Base-by-base conservation (phyloP, 805 yeast genomes). In the Ogataea henricii region DNA sequence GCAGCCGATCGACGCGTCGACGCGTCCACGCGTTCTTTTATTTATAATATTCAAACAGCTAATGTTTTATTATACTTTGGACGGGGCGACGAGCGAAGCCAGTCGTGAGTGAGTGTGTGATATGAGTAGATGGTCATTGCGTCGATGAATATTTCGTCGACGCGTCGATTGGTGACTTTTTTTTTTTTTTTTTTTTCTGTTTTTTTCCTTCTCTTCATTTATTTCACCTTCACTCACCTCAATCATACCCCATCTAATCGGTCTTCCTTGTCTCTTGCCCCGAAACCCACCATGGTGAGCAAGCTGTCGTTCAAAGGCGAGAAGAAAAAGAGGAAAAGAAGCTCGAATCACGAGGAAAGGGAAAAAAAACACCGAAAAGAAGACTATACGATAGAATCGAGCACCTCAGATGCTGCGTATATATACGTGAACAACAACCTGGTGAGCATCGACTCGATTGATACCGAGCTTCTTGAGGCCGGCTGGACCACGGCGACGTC, bases 261-360 rank as follows among this genome's bases (percentile, higher is more conserved):
- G 13, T 29, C n/a, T 5, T 6, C 10, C n/a, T 6, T 29, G 6
- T 6, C 13, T 29, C 12, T 6, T 29, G 16, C 32, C 6, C n/a
- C 10, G 32, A 6, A 10, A 29, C 16, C 4, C 14, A 16, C 13
- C 25, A 66, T 68, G 72, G 71, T 64, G 2, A 53, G 66, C 2
- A 67, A 63, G 48, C 55, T 68, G 9, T 46, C 49, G 3, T 68
- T 68, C 43, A 68, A 68, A 48, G 68, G 68, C 2, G 65, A 63
- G 14, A 59, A 54, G 32, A 56, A 48, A 40, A 45, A 49, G 25
- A 43, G 43, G 16, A 64, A 59, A 45, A 51, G 52, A 40, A 47
- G 43, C 14, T 36, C 40, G 13, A 25, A 34, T 14, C 38, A 26
- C 18, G 48, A 38, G 13, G 49, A 17, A 14, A 13, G 34, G 8